Percentiles rank a stretch among this genome's conserved stretches.
Conservation (phyloP, 2,329 filamentous ascomycete genomes). For the Colletotrichum lindemuthianum region DNA sequence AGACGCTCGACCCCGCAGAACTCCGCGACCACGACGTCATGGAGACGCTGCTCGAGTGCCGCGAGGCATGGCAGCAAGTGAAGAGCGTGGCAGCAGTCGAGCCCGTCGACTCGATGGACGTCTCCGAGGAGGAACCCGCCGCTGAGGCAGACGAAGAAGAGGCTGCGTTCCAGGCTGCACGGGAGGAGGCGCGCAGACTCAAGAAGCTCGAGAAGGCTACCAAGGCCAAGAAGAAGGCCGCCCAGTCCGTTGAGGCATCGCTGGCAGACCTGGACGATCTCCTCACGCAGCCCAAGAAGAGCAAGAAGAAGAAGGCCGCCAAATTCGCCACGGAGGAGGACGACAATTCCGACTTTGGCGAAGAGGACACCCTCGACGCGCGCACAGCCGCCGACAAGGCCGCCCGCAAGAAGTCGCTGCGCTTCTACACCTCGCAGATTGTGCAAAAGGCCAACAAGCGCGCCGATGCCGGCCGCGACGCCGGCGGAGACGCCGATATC, state of each 20-base stretch:
- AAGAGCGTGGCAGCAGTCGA: constrained; percentile 69
- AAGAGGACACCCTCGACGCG: constrained; percentile 82
- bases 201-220: constrained; percentile 53
- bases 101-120: constrained; percentile 43
- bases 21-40: constrained; percentile 92
- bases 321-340: constrained; percentile 57
- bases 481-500: constrained; percentile 83
- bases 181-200: constrained; percentile 47
- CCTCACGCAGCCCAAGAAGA: constrained; percentile 54
- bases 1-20: constrained; percentile 78
- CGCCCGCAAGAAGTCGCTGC: constrained; percentile 87
- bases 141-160: constrained; percentile 40
- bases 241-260: constrained; percentile 73
- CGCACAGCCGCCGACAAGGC: constrained; percentile 87
- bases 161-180: constrained; percentile 39
- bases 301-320: constrained; percentile 57
- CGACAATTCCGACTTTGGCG: constrained; percentile 90
- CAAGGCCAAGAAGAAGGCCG: constrained; percentile 57
- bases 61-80: constrained; percentile 81
- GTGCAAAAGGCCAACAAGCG: constrained; percentile 93
- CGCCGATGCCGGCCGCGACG: constrained; percentile 75
- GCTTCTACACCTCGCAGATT: constrained; percentile 98
- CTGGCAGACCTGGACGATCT: constrained; percentile 77
- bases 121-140: constrained; percentile 46
- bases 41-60: constrained; percentile 82